Base-by-base conservation (phyloP, 495 filamentous ascomycete genomes). In the Aspergillus sclerotioniger region DNA sequence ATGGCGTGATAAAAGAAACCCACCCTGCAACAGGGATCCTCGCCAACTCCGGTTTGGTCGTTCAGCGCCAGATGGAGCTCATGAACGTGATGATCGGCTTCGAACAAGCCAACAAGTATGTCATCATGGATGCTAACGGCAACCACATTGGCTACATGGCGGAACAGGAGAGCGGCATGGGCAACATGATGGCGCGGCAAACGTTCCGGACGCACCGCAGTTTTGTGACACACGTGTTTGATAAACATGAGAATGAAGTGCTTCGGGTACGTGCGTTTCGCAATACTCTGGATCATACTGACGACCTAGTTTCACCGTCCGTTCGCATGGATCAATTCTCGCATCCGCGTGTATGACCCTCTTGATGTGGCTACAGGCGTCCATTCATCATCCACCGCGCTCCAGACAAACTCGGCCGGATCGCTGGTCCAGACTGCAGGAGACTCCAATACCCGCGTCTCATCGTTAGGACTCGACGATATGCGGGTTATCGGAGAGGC, bases 21-120 rank as follows among this genome's bases (percentile, higher is more conserved):
- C 87, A 90, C 61, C 87, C 87, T 3, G 84, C 85, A 8, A 76
- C 76, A 9, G 71, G 71, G 3, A 74, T 89, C 10, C 67, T 89
- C 19, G 75, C 80, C 12, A 86, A 89, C 59, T 87, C 84, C 1
- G 79, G 83, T 0, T 71, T 90, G 16, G 84, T 90, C 0, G 73
- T 90, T 3, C 85, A 88, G 57, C 73, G 87, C 25, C 83, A 88
- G 60, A 61, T 90, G 31, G 87, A 88, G 68, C 74, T 89, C 62
- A 87, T 88, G 80, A 89, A 88, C 69, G 76, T 90, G 8, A 76
- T 90, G 71, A 69, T 88, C 41, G 85, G 87, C 0, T 90, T 88
- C 58, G 86, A 90, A 69, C 87, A 90, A 69, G 86, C 87, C 15
- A 89, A 90, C 59, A 82, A 81, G 65, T 90, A 90, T 63, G 79